Base-by-base conservation (phyloP, 2,329 filamentous ascomycete genomes). In the Aspergillus transmontanensis region DNA sequence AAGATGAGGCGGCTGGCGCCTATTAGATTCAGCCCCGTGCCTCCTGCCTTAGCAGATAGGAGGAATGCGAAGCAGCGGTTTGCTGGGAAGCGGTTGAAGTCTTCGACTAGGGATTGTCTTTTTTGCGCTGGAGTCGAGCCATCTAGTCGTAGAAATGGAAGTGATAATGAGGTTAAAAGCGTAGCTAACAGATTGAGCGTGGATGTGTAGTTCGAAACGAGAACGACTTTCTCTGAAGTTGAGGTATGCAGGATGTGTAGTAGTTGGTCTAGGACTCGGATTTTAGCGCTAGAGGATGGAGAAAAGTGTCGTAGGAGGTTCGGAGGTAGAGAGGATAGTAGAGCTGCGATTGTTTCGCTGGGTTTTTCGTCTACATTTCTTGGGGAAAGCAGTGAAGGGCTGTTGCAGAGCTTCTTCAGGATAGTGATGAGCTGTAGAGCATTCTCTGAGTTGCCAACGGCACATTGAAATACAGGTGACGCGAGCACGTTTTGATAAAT, bases 161-260 rank as follows among this genome's bases (percentile, higher is more conserved):
- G 84, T 1, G 83, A 85, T 19, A 89, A 80, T 1, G 87, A 85
- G 2, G 82, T 79, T 4, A 92, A 81, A 2, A 91, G 82, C 3
- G 82, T 84, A 50, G 84, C 85, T 4, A 92, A 84, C 65, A 92
- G 82, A 68, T 90, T 87, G 11, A 92, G 83, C 0, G 90, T 92
- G 11, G 87, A 87, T 0, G 90, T 92, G 73, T 91, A 92, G 71
- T 92, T 91, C 23, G 89, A 91, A n/a, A 92, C 89, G 10, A 92
- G 81, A 11, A 92, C 88, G 28, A 92, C 85, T 70, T 92, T 92
- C 70, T 92, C 90, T 1, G 83, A 78, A 0, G 89, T 90, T 0
- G 81, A 86, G 2, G 80, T 84, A 56, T 83, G 84, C 28, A 92
- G 82, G 12, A 82, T 83, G 67, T 89, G 84, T 1, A 92, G 78